Evolutionary conservation across 2,329 filamentous ascomycete genomes (phyloP), one percentile per base, ranked within the genome.

Genomic region (Dothistroma septosporum): DNA sequence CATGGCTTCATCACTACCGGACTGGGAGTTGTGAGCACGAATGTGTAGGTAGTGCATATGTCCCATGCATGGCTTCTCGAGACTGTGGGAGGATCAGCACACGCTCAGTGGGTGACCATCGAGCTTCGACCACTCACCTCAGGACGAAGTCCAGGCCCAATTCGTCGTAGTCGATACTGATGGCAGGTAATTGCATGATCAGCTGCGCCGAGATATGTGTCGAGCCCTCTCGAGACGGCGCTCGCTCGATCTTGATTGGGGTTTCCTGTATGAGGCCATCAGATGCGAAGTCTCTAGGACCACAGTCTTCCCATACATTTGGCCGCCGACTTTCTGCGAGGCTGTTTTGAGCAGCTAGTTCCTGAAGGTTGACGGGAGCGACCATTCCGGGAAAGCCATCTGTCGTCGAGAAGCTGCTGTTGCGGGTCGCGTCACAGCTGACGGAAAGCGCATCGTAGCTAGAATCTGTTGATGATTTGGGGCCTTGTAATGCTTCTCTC

Each of bases 11-110:
- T 64, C 57, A 3, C 35, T 50, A 10, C 46, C 54, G 16, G 49
- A n/a, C 44, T 67, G 65, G 19, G 46, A 60, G 37, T 68, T 68
- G 61, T 68, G 66, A 10, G 66, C 66, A 48, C 66, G 61, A 32
- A 68, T 62, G 53, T 64, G 63, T 14, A 68, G 58, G 46, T 66
- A 68, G 44, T 68, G 66, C 16, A 64, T 61, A 47, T 68, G 66
- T 4, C 58, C 58, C 62, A 68, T 66, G 44, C 66, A 68, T 2
- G 66, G 64, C 19, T 63, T 55, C 54, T 68, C 66, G 35, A 68
- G 60, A 12, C 66, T 67, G 24, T 8, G 49, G 19, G 7, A 24
- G 10, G 28, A 48, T 62, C n/a, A 59, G 55, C 49, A n/a, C 16
- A 37, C 8, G 9, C 14, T 35, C 10, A 14, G 5, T 21, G 10